Evolutionary conservation across 768 basidiomycete genomes (phyloP), one percentile per base, ranked within the genome.

Genomic region (Lactarius tabidus): DNA sequence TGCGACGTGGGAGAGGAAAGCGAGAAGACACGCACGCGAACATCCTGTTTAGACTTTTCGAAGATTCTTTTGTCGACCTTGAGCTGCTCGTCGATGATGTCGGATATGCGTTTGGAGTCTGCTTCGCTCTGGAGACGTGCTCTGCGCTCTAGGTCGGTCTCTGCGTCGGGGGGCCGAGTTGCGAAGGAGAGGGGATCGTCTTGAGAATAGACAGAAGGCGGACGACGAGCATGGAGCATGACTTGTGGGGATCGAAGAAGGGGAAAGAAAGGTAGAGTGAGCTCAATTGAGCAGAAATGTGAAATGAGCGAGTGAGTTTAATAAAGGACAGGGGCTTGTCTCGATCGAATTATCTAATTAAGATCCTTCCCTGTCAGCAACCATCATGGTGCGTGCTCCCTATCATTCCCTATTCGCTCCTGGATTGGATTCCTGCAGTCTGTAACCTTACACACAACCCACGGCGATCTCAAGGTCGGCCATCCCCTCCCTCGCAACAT

Each of bases 371-470:
- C 12, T 51, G 38, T 36, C 39, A 54, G 60, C 43, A 71, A 71
- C 69, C 71, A 71, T 58, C 70, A 67, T 56, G 60, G 69, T 65
- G 55, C 26, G 59, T 39, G 12, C 57, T 17, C 59, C 35, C 64
- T 53, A 6, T 12, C 36, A 2, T 5, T 68, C 70, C 65, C 54
- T 48, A 18, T 55, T 41, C n/a, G n/a, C 9, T 23, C 17, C 17
- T n/a, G 12, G 8, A 23, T n/a, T 12, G 56, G 68, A 73, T 61
- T 72, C 12, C 2, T 20, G 6, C 52, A 45, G 95, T 96, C 96
- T 63, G 95, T 97, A 45, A 98, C 95, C 8, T 81, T 98, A 59
- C 90, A 98, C 75, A 98, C 95, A 0, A 85, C 89, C n/a, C 89
- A 89, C 71, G 95, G 95, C 20, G 96, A 98, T 66, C 81, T 98